These are phyloP conservation scores for Leptographium wingfieldii DNA, from an alignment of 2,329 filamentous ascomycete species.

Conservation along the genomic window DNA sequence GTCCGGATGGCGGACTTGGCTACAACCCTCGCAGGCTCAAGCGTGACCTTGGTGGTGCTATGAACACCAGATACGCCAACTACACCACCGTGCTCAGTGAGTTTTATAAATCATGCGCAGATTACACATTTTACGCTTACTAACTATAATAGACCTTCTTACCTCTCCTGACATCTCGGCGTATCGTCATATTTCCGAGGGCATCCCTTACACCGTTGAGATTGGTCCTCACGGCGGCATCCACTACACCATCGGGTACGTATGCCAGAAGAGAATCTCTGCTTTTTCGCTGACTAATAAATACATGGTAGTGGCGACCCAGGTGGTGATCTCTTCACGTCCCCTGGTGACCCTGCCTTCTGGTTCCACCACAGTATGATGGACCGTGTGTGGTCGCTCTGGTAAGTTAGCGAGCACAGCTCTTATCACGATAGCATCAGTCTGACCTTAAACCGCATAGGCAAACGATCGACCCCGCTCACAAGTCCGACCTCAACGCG, in stretches of 20 bases:
- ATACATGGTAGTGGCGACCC: conserved; percentile 16
- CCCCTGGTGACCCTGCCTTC: conserved; percentile 14
- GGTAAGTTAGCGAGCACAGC: not conserved
- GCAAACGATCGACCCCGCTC: conserved; percentile 13
- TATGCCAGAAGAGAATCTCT: not conserved
- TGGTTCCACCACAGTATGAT: conserved; percentile 11
- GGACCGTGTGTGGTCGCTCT: conserved; percentile 10
- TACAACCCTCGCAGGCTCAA: conserved; percentile 25
- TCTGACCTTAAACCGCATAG: not conserved
- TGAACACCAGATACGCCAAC: conserved; percentile 21
- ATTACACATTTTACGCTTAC: not conserved
- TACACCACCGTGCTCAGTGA: conserved; percentile 13
- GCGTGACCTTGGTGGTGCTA: conserved; percentile 17
- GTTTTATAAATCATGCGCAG: not conserved
- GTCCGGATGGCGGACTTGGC: conserved; percentile 17
- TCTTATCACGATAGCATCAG: not conserved
- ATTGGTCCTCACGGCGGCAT: conserved; percentile 20
- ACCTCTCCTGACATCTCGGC: conserved; percentile 17
- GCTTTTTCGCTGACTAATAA: too few species aligned
- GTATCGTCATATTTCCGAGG: conserved; percentile 25
- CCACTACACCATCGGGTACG: conserved; percentile 19
- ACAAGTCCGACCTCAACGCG: conserved; percentile 15
- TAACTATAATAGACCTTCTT: conserved; percentile 17
- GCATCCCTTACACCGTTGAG: conserved; percentile 16
- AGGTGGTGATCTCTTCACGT: conserved; percentile 18